Percentiles rank a stretch among this genome's conserved stretches.
Evolutionary conservation across 768 basidiomycete genomes (phyloP).

Genomic region (Astraeus odoratus): DNA sequence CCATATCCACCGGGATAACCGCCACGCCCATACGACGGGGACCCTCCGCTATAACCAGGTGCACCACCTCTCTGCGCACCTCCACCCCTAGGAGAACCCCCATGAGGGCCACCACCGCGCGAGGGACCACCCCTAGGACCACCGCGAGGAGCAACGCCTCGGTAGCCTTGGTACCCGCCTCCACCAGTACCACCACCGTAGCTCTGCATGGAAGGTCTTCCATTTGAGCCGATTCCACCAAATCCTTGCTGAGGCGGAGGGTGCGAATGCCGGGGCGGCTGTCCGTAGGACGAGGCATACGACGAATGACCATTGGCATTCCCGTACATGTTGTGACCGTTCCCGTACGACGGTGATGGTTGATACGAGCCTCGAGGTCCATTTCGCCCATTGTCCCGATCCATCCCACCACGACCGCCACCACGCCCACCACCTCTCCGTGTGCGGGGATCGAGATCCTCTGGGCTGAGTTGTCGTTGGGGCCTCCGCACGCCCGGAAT

Average conservation of each 20-base stretch:
- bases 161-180: conserved; percentile 21
- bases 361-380: conserved; percentile 16
- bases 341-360: neutral
- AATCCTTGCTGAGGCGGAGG: conserved; percentile 19
- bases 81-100: conserved; percentile 1
- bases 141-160: conserved; percentile 23
- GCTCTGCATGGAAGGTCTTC: conserved; percentile 20
- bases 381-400: conserved; percentile 33
- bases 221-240: conserved; percentile 27
- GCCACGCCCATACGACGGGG: conserved; percentile 16
- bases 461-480: conserved; percentile 51
- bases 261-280: conserved; percentile 14
- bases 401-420: conserved; percentile 37
- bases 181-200: conserved; percentile 29
- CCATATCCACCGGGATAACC: conserved; percentile 1
- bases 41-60: conserved; percentile 16
- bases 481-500: conserved; percentile 64
- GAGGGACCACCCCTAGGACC: conserved; percentile 8
- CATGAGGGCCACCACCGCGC: conserved; percentile 6
- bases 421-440: conserved; percentile 47
- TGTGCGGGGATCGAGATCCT: conserved; percentile 63
- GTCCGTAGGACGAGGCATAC: conserved; percentile 14
- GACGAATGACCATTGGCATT: conserved; percentile 14
- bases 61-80: conserved; percentile 12
- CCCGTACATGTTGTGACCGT: conserved; percentile 15